Base-by-base conservation (phyloP, 1,139 yeast species). In the Candida sp. region DNA sequence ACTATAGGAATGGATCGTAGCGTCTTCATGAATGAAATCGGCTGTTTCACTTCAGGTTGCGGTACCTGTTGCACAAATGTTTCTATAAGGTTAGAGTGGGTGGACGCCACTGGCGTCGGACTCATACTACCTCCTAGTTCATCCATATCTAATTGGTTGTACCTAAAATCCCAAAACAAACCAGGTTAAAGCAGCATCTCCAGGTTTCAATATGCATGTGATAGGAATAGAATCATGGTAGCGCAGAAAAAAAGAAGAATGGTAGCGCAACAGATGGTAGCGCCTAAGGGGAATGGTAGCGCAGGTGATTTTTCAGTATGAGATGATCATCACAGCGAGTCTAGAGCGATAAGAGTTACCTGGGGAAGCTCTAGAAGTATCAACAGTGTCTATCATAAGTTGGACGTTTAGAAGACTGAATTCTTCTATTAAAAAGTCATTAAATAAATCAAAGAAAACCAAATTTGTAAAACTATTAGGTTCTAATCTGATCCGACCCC, bases 1-100 rank as follows among this genome's bases (percentile, higher is more conserved):
- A 69, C 15, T 4, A 67, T 22, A 1, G 75, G 74, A 4, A 69
- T 35, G 5, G 54, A 48, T 33, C 60, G 49, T 19, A 37, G 21
- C 15, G 11, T 19, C 5, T 32, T 29, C 12, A 19, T 19, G 12
- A 52, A 29, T 4, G 52, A 45, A 22, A n/a, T 5, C 32, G 35
- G 25, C 8, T 30, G 38, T 30, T 25, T 21, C n/a, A 22, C 22
- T n/a, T 22, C 19, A 15, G 29, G 22, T 6, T 25, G 32, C 5
- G 43, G 27, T 4, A 41, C 22, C 22, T 37, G 38, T 1, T 23
- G 27, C 25, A 41, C 32, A 29, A 36, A 41, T 22, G 25, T 7
- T 11, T 41, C 40, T 4, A 41, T 32, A 4, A 41, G 23, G 4
- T 33, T 37, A 8, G 39, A 27, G 12, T 37, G 39, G n/a, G 39